Base-by-base conservation (phyloP, 2,329 filamentous ascomycete species). In the Ambrosiella xylebori region DNA sequence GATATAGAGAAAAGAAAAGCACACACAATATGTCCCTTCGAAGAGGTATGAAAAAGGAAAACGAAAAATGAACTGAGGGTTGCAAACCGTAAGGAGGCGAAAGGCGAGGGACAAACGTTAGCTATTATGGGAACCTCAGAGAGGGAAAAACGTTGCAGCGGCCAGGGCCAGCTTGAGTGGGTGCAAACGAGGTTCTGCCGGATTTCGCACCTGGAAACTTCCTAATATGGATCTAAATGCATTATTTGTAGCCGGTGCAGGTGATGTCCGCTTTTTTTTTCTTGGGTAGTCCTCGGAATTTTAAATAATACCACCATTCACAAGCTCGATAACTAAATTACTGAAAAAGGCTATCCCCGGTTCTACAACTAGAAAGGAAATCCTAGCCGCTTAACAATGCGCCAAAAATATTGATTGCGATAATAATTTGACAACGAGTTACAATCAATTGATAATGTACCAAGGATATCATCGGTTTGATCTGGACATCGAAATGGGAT, bases 1-100 rank as follows among this genome's bases (percentile, higher is more conserved):
- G 69, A 65, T 27, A 27, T 27, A 27, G 27, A 27, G 27, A 63
- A 63, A 59, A 57, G 27, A 55, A 36, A 50, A 57, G 51, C 19
- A 54, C 55, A 49, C 56, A 58, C 44, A 35, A 57, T 52, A 54
- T 55, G 36, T 56, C 56, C 52, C 59, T 41, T 52, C 13, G 37
- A 37, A 54, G 15, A 58, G 35, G 57, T 37, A 60, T 44, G n/a
- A 19, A 40, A 49, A 55, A 56, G 55, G 45, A 41, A 39, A 27
- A 56, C 15, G 35, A 54, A 59, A 40, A 52, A 40, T 19, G 36
- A 39, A 45, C 40, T 51, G 50, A 54, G 52, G n/a, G 40, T 40
- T 54, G 35, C 52, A 19, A 52, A 57, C 54, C 49, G 45, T 41
- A 56, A 37, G 51, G 44, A 55, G 40, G 55, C 49, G 56, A 55